A percentile compares a stretch with the other conserved stretches of the same genome.
These are phyloP conservation scores for Flaveria ramosissima DNA, from an alignment of 129 eudicot species.

Conservation along the genomic window DNA sequence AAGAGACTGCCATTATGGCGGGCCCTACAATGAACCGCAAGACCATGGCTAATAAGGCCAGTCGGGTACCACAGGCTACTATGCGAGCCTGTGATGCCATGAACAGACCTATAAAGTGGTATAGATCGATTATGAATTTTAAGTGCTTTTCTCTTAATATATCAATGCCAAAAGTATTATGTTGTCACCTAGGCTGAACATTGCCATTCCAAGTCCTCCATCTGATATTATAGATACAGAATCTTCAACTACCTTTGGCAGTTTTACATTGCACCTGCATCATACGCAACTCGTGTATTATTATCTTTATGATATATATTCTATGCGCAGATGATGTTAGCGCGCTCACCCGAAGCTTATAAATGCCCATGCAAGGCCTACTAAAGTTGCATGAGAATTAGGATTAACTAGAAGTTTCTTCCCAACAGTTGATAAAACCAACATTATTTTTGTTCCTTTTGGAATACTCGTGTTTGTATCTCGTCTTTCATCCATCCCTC, in stretches of 20 bases:
- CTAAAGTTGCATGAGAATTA: constrained; percentile 63
- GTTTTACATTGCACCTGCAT: constrained; percentile 60
- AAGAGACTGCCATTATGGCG: constrained; percentile 59
- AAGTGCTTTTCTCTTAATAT: neutral
- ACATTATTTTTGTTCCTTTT: constrained; percentile 34
- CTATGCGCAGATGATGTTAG: neutral
- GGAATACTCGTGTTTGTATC: constrained; percentile 32
- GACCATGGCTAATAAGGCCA: constrained; percentile 57
- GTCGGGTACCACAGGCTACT: constrained; percentile 56
- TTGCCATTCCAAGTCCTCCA: constrained; percentile 97
- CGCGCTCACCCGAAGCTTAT: constrained; percentile 65
- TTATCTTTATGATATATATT: neutral
- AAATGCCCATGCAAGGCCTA: constrained; percentile 75
- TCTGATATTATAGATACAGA: constrained; percentile 69
- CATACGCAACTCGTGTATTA: constrained; percentile 11
- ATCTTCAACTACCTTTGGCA: constrained; percentile 64
- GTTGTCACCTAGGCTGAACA: constrained; percentile 81
- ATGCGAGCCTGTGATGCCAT: constrained; percentile 75
- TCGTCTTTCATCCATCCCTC: constrained; percentile 30
- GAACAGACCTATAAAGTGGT: constrained; percentile 61
- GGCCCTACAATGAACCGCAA: constrained; percentile 74
- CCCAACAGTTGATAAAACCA: constrained; percentile 48
- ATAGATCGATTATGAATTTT: neutral
- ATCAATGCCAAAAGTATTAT: neutral
- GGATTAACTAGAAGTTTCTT: constrained; percentile 79